These are phyloP conservation scores for Pichia nakasei DNA, from an alignment of 805 yeast species.

Conservation along the genomic window DNA sequence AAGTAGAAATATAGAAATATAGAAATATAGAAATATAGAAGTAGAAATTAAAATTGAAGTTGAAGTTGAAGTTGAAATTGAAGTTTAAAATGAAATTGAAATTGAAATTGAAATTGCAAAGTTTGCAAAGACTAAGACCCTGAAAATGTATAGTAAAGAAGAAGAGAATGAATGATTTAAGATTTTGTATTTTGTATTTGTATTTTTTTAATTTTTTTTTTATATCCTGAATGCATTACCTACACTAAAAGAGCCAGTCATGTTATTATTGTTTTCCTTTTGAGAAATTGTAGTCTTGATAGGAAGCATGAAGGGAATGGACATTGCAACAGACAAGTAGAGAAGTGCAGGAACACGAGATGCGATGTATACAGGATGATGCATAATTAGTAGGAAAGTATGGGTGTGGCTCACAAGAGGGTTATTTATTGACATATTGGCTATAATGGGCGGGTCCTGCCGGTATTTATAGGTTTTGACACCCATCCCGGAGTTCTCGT, in stretches of 20 bases:
- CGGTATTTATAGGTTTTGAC: too few species aligned
- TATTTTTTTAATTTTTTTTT: not conserved
- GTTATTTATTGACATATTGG: too few species aligned
- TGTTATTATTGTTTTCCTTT: conserved; percentile 8
- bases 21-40: not conserved
- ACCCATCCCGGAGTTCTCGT: too few species aligned
- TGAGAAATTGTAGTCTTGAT: conserved; percentile 20
- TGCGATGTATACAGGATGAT: not conserved
- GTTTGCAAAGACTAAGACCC: too few species aligned
- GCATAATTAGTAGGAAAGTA: not conserved
- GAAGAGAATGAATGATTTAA: too few species aligned
- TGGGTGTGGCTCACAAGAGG: too few species aligned
- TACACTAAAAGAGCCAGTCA: conserved; percentile 23
- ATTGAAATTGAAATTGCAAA: too few species aligned
- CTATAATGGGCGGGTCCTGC: not conserved
- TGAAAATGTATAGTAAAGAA: too few species aligned
- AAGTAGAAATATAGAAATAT: not conserved
- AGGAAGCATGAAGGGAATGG: conserved; percentile 29
- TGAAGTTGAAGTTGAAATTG: not conserved
- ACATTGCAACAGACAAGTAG: conserved; percentile 26
- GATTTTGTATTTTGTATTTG: too few species aligned
- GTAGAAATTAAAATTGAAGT: not conserved
- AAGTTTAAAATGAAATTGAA: too few species aligned
- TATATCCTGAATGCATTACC: conserved; percentile 27
- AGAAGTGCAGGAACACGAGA: conserved; percentile 21